These are phyloP conservation scores for Phytophthora cajani DNA, from an alignment of 352 stramenopile genomes.

Conservation along the genomic window DNA sequence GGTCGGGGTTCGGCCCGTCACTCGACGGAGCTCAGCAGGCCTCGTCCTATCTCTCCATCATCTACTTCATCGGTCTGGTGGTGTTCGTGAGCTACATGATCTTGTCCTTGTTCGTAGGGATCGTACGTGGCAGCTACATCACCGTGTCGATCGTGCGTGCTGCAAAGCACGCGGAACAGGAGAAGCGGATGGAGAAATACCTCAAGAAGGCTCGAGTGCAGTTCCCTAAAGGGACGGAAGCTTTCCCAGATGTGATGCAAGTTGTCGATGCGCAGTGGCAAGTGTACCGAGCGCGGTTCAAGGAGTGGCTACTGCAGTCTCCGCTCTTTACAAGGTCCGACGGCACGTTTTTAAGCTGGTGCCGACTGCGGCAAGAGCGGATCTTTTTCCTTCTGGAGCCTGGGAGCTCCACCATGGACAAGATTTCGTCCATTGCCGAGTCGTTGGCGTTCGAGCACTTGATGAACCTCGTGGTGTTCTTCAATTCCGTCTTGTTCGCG, in stretches of 20 bases:
- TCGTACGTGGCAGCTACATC: constrained; percentile 85
- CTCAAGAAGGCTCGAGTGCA: constrained; percentile 19
- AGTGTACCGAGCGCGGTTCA: constrained; percentile 19
- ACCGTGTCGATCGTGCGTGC: constrained; percentile 60
- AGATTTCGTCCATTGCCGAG: constrained; percentile 54
- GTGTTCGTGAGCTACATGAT: constrained; percentile 90
- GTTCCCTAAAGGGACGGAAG: constrained; percentile 65
- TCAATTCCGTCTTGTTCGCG: constrained; percentile 78
- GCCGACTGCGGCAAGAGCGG: constrained; percentile 62
- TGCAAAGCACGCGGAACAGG: constrained; percentile 36
- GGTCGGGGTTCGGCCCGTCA: constrained; percentile 77
- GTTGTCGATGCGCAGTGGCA: constrained; percentile 50
- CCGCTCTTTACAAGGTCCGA: constrained; percentile 63
- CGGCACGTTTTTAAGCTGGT: constrained; percentile 64
- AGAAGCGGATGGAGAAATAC: constrained; percentile 6
- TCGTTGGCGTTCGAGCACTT: constrained; percentile 75
- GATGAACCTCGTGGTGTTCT: constrained; percentile 80
- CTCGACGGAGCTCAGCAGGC: constrained; percentile 78
- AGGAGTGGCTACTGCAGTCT: constrained; percentile 46
- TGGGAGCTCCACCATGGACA: constrained; percentile 56
- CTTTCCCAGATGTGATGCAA: constrained; percentile 67
- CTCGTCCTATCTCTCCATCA: constrained; percentile 74
- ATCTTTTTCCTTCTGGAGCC: constrained; percentile 73
- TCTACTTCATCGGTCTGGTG: constrained; percentile 84
- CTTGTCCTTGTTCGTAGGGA: constrained; percentile 80